Evolutionary conservation across 768 basidiomycete genomes (phyloP).

Genomic region (Boletus subcaerulescens): DNA sequence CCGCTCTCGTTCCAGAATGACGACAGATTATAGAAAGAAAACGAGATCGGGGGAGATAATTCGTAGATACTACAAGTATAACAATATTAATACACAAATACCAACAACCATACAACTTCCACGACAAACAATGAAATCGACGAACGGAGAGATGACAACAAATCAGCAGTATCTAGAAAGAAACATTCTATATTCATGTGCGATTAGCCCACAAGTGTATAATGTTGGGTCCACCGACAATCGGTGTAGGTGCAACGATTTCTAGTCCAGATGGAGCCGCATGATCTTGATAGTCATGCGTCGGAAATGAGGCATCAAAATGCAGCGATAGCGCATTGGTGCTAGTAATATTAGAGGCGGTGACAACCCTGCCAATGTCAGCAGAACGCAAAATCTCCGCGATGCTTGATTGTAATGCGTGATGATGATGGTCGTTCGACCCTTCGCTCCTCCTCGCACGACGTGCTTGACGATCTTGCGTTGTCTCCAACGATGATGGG

Average conservation of each 20-base stretch:
- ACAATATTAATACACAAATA: slow-evolving; percentile 21
- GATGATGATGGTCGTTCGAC: slow-evolving; percentile 16
- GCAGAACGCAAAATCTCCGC: slow-evolving; percentile 20
- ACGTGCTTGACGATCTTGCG: slow-evolving; percentile 17
- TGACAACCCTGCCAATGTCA: slow-evolving; percentile 15
- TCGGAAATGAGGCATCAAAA: slow-evolving; percentile 35
- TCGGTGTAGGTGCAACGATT: slow-evolving; percentile 33
- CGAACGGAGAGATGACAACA: too few relatives aligned
- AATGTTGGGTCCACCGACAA: slow-evolving; percentile 34
- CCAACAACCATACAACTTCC: slow-evolving; percentile 11
- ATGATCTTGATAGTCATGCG: slow-evolving; percentile 22
- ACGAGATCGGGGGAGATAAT: slow-evolving; percentile 4
- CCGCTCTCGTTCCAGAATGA: not conserved
- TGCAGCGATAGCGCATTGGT: slow-evolving; percentile 34
- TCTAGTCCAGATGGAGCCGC: slow-evolving; percentile 27
- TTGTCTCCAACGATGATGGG: slow-evolving; percentile 6
- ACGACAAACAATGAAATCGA: not conserved
- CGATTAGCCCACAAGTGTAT: slow-evolving; percentile 35
- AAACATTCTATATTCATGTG: slow-evolving; percentile 18
- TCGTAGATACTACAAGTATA: slow-evolving; percentile 11
- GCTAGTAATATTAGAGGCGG: slow-evolving; percentile 23
- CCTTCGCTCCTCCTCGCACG: slow-evolving; percentile 26
- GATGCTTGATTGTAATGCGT: slow-evolving; percentile 18
- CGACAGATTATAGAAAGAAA: not conserved
- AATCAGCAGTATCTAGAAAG: not conserved